phyloP scores from a whole-genome alignment of 2,329 filamentous ascomycete species.

The Botryotinia calthae region DNA sequence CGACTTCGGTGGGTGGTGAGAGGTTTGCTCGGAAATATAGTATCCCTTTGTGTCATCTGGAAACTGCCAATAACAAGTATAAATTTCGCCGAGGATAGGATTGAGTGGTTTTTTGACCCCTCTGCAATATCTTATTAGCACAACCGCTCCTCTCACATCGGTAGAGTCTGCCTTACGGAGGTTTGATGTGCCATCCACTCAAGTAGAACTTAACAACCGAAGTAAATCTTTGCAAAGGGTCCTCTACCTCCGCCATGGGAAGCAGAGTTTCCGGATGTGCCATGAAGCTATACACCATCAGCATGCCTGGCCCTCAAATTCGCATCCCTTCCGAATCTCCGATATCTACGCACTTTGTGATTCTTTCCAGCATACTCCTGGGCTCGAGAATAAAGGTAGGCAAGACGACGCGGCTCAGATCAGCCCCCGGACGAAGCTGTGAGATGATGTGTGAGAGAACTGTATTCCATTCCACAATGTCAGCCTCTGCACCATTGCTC shows the following conservation, averaged over 20 bases:
- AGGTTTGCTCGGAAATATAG: constrained; percentile 97
- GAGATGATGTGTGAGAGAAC: constrained; percentile 97
- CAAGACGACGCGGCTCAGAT: constrained; percentile 88
- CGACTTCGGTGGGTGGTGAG: constrained; percentile 96
- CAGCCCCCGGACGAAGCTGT: constrained; percentile 90
- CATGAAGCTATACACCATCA: constrained; percentile 74
- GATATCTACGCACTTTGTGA: constrained; percentile 75
- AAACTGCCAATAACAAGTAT: constrained; percentile 94
- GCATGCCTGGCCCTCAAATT: constrained; percentile 12
- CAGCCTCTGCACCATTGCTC: constrained; percentile 19
- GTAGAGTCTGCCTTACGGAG: constrained; percentile 62
- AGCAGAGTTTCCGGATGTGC: constrained; percentile 95
- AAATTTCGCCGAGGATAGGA: constrained; percentile 91
- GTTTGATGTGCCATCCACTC: constrained; percentile 98
- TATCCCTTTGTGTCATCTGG: constrained; percentile 81
- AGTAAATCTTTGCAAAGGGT: constrained; percentile 85
- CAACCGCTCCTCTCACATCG: background rate
- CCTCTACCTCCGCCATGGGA: constrained; percentile 80
- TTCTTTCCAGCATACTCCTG: constrained; percentile 95
- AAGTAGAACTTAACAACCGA: constrained; percentile 97
- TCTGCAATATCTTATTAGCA: constrained; percentile 45
- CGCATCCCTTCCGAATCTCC: background rate
- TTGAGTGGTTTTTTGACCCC: constrained; percentile 98
- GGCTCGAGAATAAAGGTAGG: constrained; percentile 98
- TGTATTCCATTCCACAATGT: constrained; percentile 42